Base-by-base conservation (phyloP, 73 alveolate species). In the Paramecium primaurelia region DNA sequence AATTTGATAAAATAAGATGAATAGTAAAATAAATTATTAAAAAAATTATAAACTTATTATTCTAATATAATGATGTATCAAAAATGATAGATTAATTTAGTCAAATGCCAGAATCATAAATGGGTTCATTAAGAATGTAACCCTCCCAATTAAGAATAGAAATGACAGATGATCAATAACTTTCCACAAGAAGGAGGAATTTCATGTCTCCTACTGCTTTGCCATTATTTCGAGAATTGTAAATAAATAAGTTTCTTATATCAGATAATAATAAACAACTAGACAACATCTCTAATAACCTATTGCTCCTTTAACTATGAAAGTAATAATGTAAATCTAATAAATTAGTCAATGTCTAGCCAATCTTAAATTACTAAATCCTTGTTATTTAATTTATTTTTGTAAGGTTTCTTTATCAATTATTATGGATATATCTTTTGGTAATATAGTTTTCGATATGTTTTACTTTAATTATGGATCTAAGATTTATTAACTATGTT, bases 181-280 rank as follows among this genome's bases (percentile, higher is more conserved):
- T 80, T 26, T 80, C 91, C 11, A 80, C 77, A 20, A 44, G 75
- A 49, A 8, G 91, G 49, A 80, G 91, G 30, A 80, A 47, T 42
- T 42, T 80, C 32, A 25, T 80, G 44, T 80, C 91, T 12, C 91
- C 91, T n/a, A 80, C 91, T 32, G 47, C 58, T 11, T 25, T 80
- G 47, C 91, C 91, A 44, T 49, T 80, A 80, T 80, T 80, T 47
- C 14, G 91, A 14, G 91, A 80, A 80, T 36, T 80, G 91, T 80
- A 80, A 38, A 32, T 25, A 10, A 40, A 40, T 34, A 22, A 12
- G 8, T 4, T 14, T 16, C 8, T 2, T 30, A 12, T 37, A 1
- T 73, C 60, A 37, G 87, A 73, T 73, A 73, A 40, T 73, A 64
- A 64, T 14, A 73, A 38, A 44, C 87, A 1, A 18, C 69, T 37